Evolutionary conservation across 176 grass and related monocot species (phyloP).

Genomic region (Ampelocalamus luodianensis): DNA sequence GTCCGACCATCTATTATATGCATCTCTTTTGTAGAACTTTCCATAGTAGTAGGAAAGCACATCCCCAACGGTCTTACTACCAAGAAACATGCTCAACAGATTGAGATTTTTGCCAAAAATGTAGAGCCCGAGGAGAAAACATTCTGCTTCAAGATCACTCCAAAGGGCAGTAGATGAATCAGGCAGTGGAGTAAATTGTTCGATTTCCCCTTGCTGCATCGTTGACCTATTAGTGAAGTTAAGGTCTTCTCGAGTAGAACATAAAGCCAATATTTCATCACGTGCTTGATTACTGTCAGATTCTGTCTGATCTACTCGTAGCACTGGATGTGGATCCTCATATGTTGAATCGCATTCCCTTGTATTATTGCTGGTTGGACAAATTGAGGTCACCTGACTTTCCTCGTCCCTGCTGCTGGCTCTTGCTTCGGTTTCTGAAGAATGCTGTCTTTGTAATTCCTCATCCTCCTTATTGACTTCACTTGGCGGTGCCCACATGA

Average conservation of each 20-base stretch:
- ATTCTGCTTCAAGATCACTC: slow-evolving; percentile 59
- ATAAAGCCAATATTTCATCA: slow-evolving; percentile 25
- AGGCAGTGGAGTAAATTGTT: slow-evolving; percentile 60
- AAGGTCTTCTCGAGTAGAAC: slow-evolving; percentile 24
- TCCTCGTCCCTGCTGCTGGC: neutral
- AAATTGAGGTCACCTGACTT: slow-evolving; percentile 41
- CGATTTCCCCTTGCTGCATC: slow-evolving; percentile 30
- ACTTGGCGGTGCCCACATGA: slow-evolving; percentile 53
- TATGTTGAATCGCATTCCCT: slow-evolving; percentile 23
- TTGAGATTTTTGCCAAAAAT: slow-evolving; percentile 89
- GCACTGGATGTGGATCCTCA: slow-evolving; percentile 34
- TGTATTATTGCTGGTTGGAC: slow-evolving; percentile 22
- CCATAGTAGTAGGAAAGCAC: slow-evolving; percentile 82
- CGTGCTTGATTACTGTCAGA: slow-evolving; percentile 25
- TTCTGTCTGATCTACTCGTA: slow-evolving; percentile 32
- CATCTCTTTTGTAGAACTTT: slow-evolving; percentile 60
- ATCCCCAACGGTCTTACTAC: slow-evolving; percentile 64
- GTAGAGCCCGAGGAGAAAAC: slow-evolving; percentile 85
- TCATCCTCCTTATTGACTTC: slow-evolving; percentile 34
- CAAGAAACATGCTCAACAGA: slow-evolving; percentile 59
- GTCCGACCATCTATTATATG: slow-evolving; percentile 55
- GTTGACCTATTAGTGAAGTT: slow-evolving; percentile 28
- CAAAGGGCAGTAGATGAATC: slow-evolving; percentile 51
- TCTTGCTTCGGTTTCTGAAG: slow-evolving; percentile 33
- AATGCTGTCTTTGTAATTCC: slow-evolving; percentile 27